phyloP scores from a whole-genome alignment of 805 yeast genomes.

The Maudiozyma bulderi region DNA sequence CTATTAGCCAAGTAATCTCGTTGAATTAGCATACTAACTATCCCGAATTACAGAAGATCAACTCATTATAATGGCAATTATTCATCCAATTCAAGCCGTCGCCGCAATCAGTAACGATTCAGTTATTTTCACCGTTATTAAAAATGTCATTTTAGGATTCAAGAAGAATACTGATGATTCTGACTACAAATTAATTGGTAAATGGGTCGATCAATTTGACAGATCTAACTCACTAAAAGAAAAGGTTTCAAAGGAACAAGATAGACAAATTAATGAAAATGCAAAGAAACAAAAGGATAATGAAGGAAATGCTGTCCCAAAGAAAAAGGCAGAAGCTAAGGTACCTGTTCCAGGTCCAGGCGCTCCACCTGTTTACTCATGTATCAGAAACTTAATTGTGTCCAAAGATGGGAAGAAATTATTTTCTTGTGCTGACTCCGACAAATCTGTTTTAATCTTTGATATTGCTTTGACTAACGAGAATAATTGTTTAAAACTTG shows the following conservation, averaged over 20 bases:
- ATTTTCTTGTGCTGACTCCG: slow-evolving; percentile 69
- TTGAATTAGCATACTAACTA: too few relatives aligned
- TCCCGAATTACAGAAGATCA: too few relatives aligned
- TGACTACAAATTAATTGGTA: slow-evolving; percentile 30
- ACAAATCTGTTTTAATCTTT: slow-evolving; percentile 68
- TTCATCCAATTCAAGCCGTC: slow-evolving; percentile 63
- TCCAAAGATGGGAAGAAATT: slow-evolving; percentile 45
- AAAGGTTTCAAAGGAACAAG: slow-evolving; percentile 36
- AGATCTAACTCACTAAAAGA: slow-evolving; percentile 34
- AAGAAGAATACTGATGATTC: slow-evolving; percentile 29
- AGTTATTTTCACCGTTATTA: slow-evolving; percentile 45
- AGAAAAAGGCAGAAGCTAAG: slow-evolving; percentile 41
- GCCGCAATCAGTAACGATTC: slow-evolving; percentile 37
- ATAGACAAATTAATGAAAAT: slow-evolving; percentile 23
- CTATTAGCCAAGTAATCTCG: too few relatives aligned
- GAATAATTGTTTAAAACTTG: slow-evolving; percentile 37
- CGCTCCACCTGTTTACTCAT: slow-evolving; percentile 56
- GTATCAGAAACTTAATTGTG: slow-evolving; percentile 54
- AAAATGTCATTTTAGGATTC: slow-evolving; percentile 51
- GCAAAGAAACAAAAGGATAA: slow-evolving; percentile 30
- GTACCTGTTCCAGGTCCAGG: slow-evolving; percentile 58
- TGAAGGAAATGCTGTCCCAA: slow-evolving; percentile 32
- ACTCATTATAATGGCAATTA: slow-evolving; percentile 28
- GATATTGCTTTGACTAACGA: slow-evolving; percentile 25
- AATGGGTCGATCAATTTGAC: slow-evolving; percentile 56